Evolutionary conservation across 768 basidiomycete species (phyloP).

Genomic region (Boletus huronensis): DNA sequence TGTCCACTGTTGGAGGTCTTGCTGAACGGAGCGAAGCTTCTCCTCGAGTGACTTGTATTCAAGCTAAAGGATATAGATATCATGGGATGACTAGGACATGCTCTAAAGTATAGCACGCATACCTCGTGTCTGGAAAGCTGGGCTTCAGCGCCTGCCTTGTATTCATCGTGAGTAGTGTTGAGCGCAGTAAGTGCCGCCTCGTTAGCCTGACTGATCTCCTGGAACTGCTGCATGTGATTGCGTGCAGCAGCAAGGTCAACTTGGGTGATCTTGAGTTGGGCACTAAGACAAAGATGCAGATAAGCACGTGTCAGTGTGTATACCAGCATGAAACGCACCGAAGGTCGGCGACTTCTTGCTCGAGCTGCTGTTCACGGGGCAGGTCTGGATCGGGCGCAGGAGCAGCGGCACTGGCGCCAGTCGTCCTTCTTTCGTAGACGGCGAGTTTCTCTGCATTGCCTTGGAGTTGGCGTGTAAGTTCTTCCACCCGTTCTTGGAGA

Average conservation of each 20-base stretch:
- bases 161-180: constrained; percentile 75
- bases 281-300: constrained; percentile 37
- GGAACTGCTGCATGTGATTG: constrained; percentile 78
- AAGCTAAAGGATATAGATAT: constrained; percentile 40
- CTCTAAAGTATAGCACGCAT: constrained; percentile 3
- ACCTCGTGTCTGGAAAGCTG: constrained; percentile 69
- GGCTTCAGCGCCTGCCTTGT: constrained; percentile 68
- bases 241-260: constrained; percentile 70
- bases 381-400: constrained; percentile 43
- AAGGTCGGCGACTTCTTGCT: constrained; percentile 81
- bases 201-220: constrained; percentile 79
- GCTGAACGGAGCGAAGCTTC: constrained; percentile 50
- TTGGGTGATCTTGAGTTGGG: constrained; percentile 72
- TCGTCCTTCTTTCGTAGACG: constrained; percentile 73
- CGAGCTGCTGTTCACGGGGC: constrained; percentile 73
- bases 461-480: constrained; percentile 54
- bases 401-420: constrained; percentile 29
- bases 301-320: background rate
- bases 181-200: constrained; percentile 71
- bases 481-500: constrained; percentile 59
- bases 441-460: constrained; percentile 82
- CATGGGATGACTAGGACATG: background rate
- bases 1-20: constrained; percentile 49
- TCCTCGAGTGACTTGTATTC: constrained; percentile 62
- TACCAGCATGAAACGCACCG: constrained; percentile 44